Percentiles rank a stretch among this genome's conserved stretches.
phyloP scores from a whole-genome alignment of 495 filamentous ascomycete species.

The Annulohypoxylon moriforme region DNA sequence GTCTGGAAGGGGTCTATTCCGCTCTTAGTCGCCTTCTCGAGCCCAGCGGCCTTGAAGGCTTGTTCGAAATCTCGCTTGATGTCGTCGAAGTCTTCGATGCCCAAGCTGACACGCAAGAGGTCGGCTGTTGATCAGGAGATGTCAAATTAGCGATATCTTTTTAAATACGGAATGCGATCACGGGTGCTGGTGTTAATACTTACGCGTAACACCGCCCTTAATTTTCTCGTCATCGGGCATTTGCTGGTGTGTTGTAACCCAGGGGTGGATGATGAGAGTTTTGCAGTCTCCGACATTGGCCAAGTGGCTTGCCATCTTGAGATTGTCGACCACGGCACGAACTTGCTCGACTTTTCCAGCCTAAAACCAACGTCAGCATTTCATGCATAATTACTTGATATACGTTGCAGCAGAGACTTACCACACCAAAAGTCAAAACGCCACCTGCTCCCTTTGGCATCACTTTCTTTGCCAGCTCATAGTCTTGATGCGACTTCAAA shows the following conservation, averaged over 20 bases:
- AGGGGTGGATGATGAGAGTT: conserved; percentile 57
- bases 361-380: conserved; percentile 35
- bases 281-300: conserved; percentile 59
- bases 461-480: conserved; percentile 50
- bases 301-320: conserved; percentile 55
- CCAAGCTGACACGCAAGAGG: conserved; percentile 53
- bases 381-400: conserved; percentile 66
- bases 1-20: conserved; percentile 46
- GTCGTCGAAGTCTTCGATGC: conserved; percentile 56
- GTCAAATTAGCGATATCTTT: conserved; percentile 9
- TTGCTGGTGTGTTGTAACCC: conserved; percentile 58
- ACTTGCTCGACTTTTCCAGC: conserved; percentile 56
- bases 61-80: conserved; percentile 57
- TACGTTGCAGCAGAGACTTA: conserved; percentile 49
- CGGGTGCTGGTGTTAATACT: conserved; percentile 20
- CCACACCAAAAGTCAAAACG: conserved; percentile 56
- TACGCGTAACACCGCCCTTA: conserved; percentile 55
- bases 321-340: conserved; percentile 55
- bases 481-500: conserved; percentile 53
- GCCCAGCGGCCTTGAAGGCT: conserved; percentile 53
- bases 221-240: conserved; percentile 58
- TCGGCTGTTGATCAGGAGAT: conserved; percentile 41
- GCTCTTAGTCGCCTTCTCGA: conserved; percentile 43
- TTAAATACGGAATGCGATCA: background rate
- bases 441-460: conserved; percentile 54